phyloP scores from a whole-genome alignment of 2,329 filamentous ascomycete genomes.

The Alternaria sp. region DNA sequence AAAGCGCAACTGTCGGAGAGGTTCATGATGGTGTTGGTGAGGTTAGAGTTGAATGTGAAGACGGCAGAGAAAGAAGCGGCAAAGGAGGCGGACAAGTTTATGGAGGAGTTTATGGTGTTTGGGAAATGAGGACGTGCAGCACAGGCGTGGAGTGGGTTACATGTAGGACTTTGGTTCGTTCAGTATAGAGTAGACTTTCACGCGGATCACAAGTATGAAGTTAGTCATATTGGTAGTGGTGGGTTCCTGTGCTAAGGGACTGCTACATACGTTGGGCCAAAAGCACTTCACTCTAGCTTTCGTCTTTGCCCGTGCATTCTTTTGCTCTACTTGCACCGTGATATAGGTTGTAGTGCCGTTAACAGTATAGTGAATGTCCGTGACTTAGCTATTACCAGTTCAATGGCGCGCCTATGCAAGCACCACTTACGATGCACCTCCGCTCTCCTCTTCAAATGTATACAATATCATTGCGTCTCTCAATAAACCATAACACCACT shows the following conservation, averaged over 20 bases:
- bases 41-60: background rate
- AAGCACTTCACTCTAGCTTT: background rate
- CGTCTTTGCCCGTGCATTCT: background rate
- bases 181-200: background rate
- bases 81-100: slow-evolving; percentile 5
- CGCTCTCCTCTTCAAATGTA: background rate
- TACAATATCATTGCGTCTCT: background rate
- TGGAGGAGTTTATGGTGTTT: slow-evolving; percentile 16
- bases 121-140: slow-evolving; percentile 1
- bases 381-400: background rate
- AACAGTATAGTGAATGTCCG: background rate
- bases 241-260: background rate
- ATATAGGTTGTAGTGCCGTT: background rate
- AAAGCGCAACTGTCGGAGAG: background rate
- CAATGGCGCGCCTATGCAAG: background rate
- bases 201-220: background rate
- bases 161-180: background rate
- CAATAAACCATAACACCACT: background rate
- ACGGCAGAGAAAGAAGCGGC: background rate
- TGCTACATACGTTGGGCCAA: background rate
- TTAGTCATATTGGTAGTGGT: background rate
- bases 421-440: background rate
- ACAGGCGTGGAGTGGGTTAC: background rate
- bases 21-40: background rate
- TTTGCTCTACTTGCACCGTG: background rate